A percentile compares a stretch with the other conserved stretches of the same genome.
These are phyloP conservation scores for Alternaria ventricosa DNA, from an alignment of 2,329 filamentous ascomycete species.

Conservation along the genomic window DNA sequence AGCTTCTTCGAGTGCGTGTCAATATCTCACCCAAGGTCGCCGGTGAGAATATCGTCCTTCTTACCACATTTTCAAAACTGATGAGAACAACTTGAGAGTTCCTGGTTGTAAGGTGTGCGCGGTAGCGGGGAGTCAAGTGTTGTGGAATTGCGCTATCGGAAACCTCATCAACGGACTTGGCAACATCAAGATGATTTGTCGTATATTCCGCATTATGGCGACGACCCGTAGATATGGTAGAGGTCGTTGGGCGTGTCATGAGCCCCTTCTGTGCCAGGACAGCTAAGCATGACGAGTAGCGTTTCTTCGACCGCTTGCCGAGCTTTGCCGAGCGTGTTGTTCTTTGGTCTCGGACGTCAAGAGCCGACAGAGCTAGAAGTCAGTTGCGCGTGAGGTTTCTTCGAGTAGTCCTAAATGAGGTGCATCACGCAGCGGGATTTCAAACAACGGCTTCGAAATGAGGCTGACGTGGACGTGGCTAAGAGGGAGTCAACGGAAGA, in stretches of 20 bases:
- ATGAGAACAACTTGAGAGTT: background rate
- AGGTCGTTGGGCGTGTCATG: background rate
- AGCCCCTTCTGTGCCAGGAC: background rate
- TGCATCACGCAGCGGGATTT: background rate
- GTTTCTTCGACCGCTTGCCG: background rate
- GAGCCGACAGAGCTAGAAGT: background rate
- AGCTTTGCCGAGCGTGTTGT: background rate
- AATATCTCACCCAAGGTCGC: background rate
- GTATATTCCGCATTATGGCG: background rate
- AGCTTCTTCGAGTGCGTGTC: background rate
- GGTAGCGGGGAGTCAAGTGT: background rate
- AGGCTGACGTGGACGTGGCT: background rate
- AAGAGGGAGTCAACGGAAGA: background rate
- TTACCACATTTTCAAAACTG: background rate
- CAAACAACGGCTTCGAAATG: background rate
- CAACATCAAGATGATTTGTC: background rate
- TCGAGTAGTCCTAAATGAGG: background rate
- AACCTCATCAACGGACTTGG: too few species aligned
- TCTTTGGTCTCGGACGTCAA: background rate
- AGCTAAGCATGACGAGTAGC: background rate
- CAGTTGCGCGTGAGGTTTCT: background rate
- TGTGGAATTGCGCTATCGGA: background rate
- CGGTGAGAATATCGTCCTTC: background rate
- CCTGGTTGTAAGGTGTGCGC: background rate
- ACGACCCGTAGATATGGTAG: background rate